These are phyloP conservation scores for Aspergillus egyptiacus DNA, from an alignment of 495 filamentous ascomycete species.

Conservation along the genomic window DNA sequence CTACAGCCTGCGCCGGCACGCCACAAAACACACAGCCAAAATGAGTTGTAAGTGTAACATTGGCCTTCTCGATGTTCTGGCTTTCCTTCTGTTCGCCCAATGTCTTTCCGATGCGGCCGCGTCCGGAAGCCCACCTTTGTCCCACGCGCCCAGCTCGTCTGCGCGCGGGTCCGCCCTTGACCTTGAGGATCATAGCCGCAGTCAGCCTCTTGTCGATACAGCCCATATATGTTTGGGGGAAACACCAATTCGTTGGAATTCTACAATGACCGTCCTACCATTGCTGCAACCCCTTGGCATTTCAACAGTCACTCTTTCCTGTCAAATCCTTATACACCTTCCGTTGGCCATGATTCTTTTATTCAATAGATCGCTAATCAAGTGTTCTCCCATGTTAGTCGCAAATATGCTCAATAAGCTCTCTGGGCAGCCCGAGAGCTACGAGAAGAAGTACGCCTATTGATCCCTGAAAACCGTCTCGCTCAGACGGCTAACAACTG, in stretches of 20 bases:
- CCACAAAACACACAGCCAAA: conserved; percentile 20
- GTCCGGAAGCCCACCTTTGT: conserved; percentile 4
- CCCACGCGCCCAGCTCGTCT: conserved; percentile 9
- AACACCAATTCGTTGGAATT: background rate
- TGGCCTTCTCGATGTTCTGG: background rate
- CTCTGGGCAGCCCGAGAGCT: conserved; percentile 93
- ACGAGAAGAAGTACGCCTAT: conserved; percentile 82
- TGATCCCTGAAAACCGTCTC: background rate
- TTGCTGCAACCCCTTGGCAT: background rate
- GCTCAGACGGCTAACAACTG: conserved; percentile 10
- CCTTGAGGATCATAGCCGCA: conserved; percentile 6
- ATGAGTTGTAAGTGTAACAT: conserved; percentile 44
- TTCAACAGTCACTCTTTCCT: background rate
- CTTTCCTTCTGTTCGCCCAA: background rate
- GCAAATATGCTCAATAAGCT: conserved; percentile 94
- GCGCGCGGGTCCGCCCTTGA: conserved; percentile 2
- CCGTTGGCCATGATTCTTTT: background rate
- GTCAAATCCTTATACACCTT: background rate
- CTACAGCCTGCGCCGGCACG: background rate
- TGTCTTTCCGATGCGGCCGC: background rate
- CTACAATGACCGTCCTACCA: background rate
- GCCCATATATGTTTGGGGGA: background rate
- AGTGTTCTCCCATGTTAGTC: conserved; percentile 47
- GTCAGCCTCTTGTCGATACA: conserved; percentile 6
- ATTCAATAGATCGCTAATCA: conserved; percentile 26